These are phyloP conservation scores for Phytophthora capsici DNA, from an alignment of 352 stramenopile genomes.

Conservation along the genomic window DNA sequence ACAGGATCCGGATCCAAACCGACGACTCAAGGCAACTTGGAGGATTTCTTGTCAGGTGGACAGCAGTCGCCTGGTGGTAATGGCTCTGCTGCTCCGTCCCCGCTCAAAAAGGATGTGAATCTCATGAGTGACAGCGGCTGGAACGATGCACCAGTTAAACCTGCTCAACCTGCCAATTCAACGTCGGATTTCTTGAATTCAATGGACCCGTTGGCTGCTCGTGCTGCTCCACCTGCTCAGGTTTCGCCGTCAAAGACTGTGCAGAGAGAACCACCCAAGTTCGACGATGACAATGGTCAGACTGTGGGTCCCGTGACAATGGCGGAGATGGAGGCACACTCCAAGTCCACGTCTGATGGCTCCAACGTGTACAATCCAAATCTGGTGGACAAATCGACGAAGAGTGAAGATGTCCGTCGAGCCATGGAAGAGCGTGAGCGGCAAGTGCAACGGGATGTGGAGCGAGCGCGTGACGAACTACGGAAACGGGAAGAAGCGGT, in stretches of 20 bases:
- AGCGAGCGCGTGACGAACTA: conserved; percentile 76
- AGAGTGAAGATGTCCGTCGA: conserved; percentile 73
- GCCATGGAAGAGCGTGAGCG: conserved; percentile 88
- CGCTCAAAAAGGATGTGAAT: conserved; percentile 54
- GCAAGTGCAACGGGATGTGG: conserved; percentile 72
- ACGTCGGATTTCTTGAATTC: conserved; percentile 63
- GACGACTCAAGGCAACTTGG: conserved; percentile 50
- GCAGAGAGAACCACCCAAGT: conserved; percentile 60
- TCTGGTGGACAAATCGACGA: conserved; percentile 84
- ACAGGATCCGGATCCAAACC: conserved; percentile 40
- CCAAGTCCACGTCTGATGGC: conserved; percentile 70
- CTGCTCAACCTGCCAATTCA: conserved; percentile 33
- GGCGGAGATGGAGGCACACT: conserved; percentile 81
- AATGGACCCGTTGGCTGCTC: conserved; percentile 71
- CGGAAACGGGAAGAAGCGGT: conserved; percentile 70
- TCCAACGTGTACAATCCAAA: conserved; percentile 90
- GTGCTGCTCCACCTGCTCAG: conserved; percentile 24
- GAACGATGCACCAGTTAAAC: conserved; percentile 36
- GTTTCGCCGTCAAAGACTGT: conserved; percentile 25
- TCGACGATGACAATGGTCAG: conserved; percentile 81
- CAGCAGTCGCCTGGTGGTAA: conserved; percentile 25
- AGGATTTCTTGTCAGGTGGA: conserved; percentile 80
- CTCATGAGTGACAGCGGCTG: conserved; percentile 75
- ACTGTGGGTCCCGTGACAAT: conserved; percentile 85
- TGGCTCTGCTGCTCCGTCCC: conserved; percentile 14